phyloP scores from a whole-genome alignment of 2,329 filamentous ascomycete species.

The Fusarium siculi region DNA sequence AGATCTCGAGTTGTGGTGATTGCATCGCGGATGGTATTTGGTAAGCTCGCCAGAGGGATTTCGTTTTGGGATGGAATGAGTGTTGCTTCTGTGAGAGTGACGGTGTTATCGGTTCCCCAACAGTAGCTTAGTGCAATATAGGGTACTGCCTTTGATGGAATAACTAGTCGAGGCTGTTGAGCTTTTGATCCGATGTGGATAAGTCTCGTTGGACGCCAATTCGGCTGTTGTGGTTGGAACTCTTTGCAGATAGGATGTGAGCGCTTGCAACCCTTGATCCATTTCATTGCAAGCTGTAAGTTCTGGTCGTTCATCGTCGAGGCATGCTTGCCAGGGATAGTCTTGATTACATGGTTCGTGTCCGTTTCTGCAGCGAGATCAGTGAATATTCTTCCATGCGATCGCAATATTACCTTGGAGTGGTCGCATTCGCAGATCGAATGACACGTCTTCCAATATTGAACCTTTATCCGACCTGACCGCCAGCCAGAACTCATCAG shows the following conservation, averaged over 20 bases:
- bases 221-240: neutral
- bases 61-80: neutral
- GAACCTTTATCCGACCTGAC: neutral
- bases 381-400: accelerated
- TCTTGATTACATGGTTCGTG: neutral
- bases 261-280: neutral
- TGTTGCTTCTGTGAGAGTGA: neutral
- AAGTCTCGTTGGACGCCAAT: constrained; percentile 5
- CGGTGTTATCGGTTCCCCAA: neutral
- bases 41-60: accelerated
- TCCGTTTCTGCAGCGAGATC: too few species aligned
- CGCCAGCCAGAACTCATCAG: neutral
- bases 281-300: neutral
- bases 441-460: accelerated
- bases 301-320: neutral
- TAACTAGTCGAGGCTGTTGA: neutral
- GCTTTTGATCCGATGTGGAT: neutral
- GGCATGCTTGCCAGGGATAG: neutral
- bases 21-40: neutral
- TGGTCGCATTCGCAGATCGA: neutral
- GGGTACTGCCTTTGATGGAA: accelerated
- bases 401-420: neutral
- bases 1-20: neutral
- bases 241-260: neutral
- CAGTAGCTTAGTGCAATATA: constrained; percentile 3